Percentiles rank a stretch among this genome's conserved stretches.
Conservation (phyloP, 495 filamentous ascomycete genomes). For the Penicillium paxilli region DNA sequence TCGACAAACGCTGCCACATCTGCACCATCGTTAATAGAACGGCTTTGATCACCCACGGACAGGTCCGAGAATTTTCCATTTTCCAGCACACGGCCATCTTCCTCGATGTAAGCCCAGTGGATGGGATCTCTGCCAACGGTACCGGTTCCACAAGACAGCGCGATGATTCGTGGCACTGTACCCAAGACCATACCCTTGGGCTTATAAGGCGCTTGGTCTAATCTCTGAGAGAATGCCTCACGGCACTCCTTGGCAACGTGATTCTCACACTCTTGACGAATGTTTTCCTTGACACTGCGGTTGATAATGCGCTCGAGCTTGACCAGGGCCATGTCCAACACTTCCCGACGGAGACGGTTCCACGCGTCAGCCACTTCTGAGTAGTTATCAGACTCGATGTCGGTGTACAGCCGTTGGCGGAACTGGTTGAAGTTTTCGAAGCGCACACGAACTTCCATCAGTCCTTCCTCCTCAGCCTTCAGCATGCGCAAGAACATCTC, state of each 20-base stretch:
- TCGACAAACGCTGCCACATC: slow-evolving; percentile 69
- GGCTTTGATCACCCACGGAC: slow-evolving; percentile 63
- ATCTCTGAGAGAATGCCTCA: slow-evolving; percentile 77
- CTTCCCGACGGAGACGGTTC: slow-evolving; percentile 83
- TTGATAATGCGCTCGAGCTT: slow-evolving; percentile 84
- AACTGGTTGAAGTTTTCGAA: slow-evolving; percentile 75
- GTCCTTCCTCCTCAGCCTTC: slow-evolving; percentile 88
- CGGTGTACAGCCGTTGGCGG: slow-evolving; percentile 68
- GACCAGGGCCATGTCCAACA: slow-evolving; percentile 73
- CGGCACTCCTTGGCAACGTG: slow-evolving; percentile 78
- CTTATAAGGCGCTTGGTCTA: slow-evolving; percentile 95
- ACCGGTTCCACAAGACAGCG: slow-evolving; percentile 77
- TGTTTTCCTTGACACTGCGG: slow-evolving; percentile 88
- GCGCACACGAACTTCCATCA: slow-evolving; percentile 78
- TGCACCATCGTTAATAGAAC: slow-evolving; percentile 60
- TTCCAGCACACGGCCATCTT: slow-evolving; percentile 85
- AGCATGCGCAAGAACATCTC: slow-evolving; percentile 94
- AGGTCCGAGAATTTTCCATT: slow-evolving; percentile 83
- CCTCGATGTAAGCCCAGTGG: slow-evolving; percentile 89
- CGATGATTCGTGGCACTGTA: slow-evolving; percentile 81
- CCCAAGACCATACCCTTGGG: slow-evolving; percentile 91
- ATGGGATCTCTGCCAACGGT: slow-evolving; percentile 73
- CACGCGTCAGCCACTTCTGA: slow-evolving; percentile 94
- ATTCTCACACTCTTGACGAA: slow-evolving; percentile 89
- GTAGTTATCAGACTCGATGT: slow-evolving; percentile 89